These are phyloP conservation scores for Calonectria hongkongensis DNA, from an alignment of 2,329 filamentous ascomycete species.

Conservation along the genomic window DNA sequence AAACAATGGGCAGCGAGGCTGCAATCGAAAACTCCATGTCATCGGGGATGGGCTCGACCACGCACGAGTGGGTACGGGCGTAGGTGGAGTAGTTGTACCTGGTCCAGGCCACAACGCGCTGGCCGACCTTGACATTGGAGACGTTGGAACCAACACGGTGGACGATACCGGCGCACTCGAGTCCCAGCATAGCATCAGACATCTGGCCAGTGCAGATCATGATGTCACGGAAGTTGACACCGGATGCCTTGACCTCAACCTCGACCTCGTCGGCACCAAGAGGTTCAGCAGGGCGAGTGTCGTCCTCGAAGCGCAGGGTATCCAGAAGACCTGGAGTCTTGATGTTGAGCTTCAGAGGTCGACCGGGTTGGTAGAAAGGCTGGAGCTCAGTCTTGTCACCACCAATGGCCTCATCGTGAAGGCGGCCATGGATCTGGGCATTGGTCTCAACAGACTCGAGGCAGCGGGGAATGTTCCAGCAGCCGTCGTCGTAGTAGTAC, in stretches of 20 bases:
- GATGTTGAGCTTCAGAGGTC: slow-evolving; percentile 28
- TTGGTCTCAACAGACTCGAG: slow-evolving; percentile 20
- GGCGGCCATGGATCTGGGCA: neutral
- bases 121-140: slow-evolving; percentile 34
- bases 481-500: neutral
- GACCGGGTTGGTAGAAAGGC: slow-evolving; percentile 18
- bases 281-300: neutral
- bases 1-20: slow-evolving; percentile 27
- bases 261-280: slow-evolving; percentile 27
- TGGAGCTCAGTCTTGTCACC: neutral
- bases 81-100: slow-evolving; percentile 14
- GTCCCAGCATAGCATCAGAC: slow-evolving; percentile 21
- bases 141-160: slow-evolving; percentile 27
- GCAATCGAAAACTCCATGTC: slow-evolving; percentile 27
- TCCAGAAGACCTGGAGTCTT: slow-evolving; percentile 30
- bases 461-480: slow-evolving; percentile 10
- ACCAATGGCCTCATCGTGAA: neutral
- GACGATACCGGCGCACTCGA: slow-evolving; percentile 34
- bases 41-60: slow-evolving; percentile 27
- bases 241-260: slow-evolving; percentile 34
- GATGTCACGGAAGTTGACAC: slow-evolving; percentile 42
- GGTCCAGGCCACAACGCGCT: slow-evolving; percentile 28
- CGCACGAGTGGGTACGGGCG: neutral
- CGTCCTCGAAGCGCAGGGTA: slow-evolving; percentile 34
- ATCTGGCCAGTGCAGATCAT: slow-evolving; percentile 35